These are phyloP conservation scores for Tetrahymena thermophila DNA, from an alignment of 73 alveolate genomes.

Conservation along the genomic window DNA sequence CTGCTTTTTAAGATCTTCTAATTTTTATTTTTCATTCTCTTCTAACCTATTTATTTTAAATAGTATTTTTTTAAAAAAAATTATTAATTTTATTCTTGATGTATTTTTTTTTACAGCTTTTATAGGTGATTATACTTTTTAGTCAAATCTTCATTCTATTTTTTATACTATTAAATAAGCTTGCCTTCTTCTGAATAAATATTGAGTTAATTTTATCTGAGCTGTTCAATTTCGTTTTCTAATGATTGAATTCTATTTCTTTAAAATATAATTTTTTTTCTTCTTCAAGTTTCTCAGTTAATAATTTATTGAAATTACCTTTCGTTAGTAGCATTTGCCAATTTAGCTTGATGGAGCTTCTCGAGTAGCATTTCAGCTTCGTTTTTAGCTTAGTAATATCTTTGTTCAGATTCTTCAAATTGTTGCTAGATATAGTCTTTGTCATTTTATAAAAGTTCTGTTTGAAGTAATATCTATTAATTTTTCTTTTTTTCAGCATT, in stretches of 20 bases:
- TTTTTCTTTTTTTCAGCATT: background rate
- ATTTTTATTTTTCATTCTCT: background rate
- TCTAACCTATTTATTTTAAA: background rate
- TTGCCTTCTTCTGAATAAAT: background rate
- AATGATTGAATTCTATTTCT: background rate
- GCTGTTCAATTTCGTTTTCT: background rate
- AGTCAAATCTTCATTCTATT: background rate
- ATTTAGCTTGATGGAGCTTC: background rate
- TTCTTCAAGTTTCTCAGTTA: background rate
- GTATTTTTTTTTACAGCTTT: background rate
- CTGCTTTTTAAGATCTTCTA: background rate
- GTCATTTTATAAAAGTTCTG: background rate
- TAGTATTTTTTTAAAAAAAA: background rate
- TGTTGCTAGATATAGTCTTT: background rate
- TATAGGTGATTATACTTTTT: background rate
- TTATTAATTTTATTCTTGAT: background rate
- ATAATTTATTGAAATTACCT: background rate
- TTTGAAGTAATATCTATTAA: background rate
- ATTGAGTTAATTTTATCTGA: background rate
- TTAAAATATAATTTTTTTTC: background rate
- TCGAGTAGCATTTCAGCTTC: background rate
- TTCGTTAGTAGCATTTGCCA: background rate
- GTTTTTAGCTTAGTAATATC: background rate
- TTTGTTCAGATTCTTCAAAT: background rate
- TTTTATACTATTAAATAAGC: background rate